phyloP scores from a whole-genome alignment of 345 rosid genomes.

The Linum trigynum region DNA sequence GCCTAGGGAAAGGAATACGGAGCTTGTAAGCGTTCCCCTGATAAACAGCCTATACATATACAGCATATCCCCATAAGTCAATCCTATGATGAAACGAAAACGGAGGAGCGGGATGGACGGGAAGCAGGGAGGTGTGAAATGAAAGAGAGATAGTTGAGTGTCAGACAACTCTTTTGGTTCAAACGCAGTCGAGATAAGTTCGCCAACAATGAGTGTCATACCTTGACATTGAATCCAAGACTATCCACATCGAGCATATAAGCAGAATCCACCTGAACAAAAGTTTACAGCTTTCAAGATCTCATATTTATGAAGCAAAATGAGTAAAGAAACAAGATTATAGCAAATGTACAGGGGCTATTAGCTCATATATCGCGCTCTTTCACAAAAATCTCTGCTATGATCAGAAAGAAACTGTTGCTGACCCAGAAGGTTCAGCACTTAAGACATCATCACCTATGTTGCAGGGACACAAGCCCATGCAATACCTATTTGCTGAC shows the following conservation, averaged over 20 bases:
- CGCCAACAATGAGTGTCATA: conserved; percentile 14
- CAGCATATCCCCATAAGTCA: not conserved
- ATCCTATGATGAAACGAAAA: not conserved
- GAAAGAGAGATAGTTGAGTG: not conserved
- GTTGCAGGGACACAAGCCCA: not conserved
- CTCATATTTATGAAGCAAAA: not conserved
- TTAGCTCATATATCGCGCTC: not conserved
- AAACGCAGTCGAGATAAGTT: not conserved
- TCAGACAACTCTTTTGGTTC: not conserved
- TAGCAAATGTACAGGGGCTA: not conserved
- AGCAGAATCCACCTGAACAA: conserved; percentile 74
- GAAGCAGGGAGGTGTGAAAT: conserved; percentile 3
- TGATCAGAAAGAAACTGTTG: not conserved
- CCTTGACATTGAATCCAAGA: conserved; percentile 92
- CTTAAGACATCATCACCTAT: not conserved
- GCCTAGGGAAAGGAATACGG: conserved; percentile 75
- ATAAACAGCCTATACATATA: conserved; percentile 46
- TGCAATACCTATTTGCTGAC: not conserved
- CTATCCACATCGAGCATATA: conserved; percentile 82
- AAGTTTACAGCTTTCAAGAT: not conserved
- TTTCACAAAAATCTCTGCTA: not conserved
- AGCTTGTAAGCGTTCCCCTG: conserved; percentile 67
- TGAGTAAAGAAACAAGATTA: not conserved
- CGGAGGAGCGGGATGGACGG: not conserved
- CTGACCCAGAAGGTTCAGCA: not conserved